These are phyloP conservation scores for Durio zibethinus DNA, from an alignment of 345 rosid species.

Conservation along the genomic window DNA sequence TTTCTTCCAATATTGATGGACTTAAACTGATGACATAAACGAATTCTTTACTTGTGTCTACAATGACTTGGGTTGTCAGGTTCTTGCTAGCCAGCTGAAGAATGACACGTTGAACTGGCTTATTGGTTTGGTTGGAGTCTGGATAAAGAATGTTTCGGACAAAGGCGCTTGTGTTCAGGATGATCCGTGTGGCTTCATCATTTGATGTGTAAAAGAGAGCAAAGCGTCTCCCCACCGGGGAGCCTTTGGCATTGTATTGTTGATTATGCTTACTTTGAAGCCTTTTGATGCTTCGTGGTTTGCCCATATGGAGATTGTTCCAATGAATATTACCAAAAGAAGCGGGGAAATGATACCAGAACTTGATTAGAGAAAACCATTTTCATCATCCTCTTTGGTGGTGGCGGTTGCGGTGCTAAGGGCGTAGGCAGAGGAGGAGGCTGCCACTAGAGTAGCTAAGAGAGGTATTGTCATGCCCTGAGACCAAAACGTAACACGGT, in stretches of 20 bases:
- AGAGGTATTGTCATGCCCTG: conserved; percentile 33
- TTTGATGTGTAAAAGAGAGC: conserved; percentile 46
- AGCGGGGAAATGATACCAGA: conserved; percentile 34
- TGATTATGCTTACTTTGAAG: conserved; percentile 39
- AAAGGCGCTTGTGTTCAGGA: conserved; percentile 38
- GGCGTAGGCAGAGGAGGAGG: not conserved
- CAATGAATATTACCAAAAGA: conserved; percentile 30
- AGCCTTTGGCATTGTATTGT: conserved; percentile 34
- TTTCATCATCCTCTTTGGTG: not conserved
- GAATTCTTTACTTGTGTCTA: conserved; percentile 21
- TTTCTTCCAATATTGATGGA: conserved; percentile 26
- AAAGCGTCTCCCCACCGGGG: conserved; percentile 38
- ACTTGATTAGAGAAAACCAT: not conserved
- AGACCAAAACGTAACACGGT: too few species aligned
- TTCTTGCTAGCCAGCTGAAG: conserved; percentile 25
- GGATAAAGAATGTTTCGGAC: conserved; percentile 43
- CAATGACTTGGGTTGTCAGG: not conserved
- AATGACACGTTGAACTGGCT: conserved; percentile 33
- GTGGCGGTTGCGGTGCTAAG: not conserved
- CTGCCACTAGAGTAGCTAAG: conserved; percentile 18
- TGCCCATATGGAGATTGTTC: conserved; percentile 56
- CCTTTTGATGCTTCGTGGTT: conserved; percentile 53
- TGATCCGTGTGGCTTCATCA: conserved; percentile 46
- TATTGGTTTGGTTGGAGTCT: conserved; percentile 14
- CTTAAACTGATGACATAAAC: conserved; percentile 38